These are phyloP conservation scores for Theobroma grandiflorum DNA, from an alignment of 441 rosid genomes.

Conservation along the genomic window DNA sequence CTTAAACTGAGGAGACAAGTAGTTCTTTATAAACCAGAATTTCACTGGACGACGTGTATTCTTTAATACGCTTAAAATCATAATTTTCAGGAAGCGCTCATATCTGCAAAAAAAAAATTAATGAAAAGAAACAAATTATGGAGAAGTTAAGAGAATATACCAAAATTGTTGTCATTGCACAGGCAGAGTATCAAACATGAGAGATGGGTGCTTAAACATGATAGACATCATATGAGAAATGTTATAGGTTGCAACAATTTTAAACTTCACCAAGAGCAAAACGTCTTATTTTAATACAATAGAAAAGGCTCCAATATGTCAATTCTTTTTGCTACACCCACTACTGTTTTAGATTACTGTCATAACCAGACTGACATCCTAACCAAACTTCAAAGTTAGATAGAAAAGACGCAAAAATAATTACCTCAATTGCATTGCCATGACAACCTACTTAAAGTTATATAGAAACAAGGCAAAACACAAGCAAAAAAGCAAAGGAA, in stretches of 20 bases:
- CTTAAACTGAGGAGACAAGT: constrained; percentile 98
- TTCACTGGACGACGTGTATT: constrained; percentile 92
- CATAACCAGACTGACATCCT: neutral
- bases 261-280: neutral
- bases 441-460: neutral
- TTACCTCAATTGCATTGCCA: neutral
- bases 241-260: neutral
- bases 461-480: constrained; percentile 8
- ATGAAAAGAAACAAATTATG: constrained; percentile 2
- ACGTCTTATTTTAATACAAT: neutral
- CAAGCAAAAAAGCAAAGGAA: neutral
- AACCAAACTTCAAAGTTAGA: neutral
- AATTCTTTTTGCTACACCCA: neutral
- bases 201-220: neutral
- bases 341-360: neutral
- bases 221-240: neutral
- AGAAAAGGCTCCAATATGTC: neutral
- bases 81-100: constrained; percentile 95
- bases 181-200: neutral
- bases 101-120: constrained; percentile 63
- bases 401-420: neutral
- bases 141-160: constrained; percentile 25
- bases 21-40: constrained; percentile 99
- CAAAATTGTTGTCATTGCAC: neutral
- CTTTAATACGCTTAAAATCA: constrained; percentile 95